These are phyloP conservation scores for Colletotrichum incanum DNA, from an alignment of 2,329 filamentous ascomycete genomes.

Conservation along the genomic window DNA sequence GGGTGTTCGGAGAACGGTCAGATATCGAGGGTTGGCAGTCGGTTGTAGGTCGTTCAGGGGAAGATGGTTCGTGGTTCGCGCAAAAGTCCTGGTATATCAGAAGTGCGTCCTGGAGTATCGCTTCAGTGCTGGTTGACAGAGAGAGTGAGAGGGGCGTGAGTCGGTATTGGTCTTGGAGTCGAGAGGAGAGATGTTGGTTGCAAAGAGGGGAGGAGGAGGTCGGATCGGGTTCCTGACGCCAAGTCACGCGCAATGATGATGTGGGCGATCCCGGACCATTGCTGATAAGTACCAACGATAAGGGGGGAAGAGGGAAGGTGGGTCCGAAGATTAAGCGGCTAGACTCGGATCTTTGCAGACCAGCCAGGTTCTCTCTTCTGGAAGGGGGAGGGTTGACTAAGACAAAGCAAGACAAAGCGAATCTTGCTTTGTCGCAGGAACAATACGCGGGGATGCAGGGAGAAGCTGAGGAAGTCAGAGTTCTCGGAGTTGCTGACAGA, in stretches of 20 bases:
- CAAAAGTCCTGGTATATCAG: not conserved
- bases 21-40: conserved; percentile 1
- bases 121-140: not conserved
- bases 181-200: conserved; percentile 11
- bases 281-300: conserved; percentile 31
- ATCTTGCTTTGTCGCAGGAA: conserved; percentile 18
- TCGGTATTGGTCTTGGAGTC: not conserved
- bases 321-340: conserved; percentile 28
- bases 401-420: conserved; percentile 23
- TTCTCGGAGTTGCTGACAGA: not conserved
- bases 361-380: not conserved
- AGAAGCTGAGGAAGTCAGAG: not conserved
- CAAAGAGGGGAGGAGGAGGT: conserved; percentile 40
- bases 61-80: not conserved
- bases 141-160: not conserved
- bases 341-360: conserved; percentile 19
- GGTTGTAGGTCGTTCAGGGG: not conserved
- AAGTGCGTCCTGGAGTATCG: not conserved
- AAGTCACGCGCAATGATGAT: conserved; percentile 44
- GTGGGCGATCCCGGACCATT: conserved; percentile 42
- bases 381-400: conserved; percentile 5
- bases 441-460: not conserved
- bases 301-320: not conserved
- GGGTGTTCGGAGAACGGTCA: conserved; percentile 23
- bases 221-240: conserved; percentile 42